Conservation (phyloP, 306 rosid genomes). For the Ammopiptanthus mongolicus region DNA sequence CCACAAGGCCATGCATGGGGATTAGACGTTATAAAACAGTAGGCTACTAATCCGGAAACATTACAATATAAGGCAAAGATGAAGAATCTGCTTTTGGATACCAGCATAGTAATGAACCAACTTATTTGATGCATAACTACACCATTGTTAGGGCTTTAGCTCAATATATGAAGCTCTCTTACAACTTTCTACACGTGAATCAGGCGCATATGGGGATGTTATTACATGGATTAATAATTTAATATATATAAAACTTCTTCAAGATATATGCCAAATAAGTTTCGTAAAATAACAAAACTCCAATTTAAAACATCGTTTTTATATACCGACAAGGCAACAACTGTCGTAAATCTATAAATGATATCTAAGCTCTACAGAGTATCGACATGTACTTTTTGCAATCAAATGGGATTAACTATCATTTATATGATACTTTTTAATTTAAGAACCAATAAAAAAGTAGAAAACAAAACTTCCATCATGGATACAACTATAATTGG, state of each 20-base stretch:
- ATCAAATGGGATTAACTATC: background rate
- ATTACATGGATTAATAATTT: background rate
- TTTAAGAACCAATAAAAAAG: background rate
- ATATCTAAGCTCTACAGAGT: background rate
- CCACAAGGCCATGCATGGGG: background rate
- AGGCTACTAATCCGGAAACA: slow-evolving; percentile 6
- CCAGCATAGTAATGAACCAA: background rate
- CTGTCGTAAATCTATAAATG: background rate
- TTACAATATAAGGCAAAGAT: background rate
- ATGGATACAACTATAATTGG: background rate
- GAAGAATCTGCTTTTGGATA: background rate
- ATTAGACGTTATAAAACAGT: background rate
- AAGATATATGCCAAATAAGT: background rate
- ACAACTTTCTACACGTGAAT: background rate
- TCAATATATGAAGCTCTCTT: background rate
- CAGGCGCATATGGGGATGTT: background rate
- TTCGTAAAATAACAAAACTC: background rate
- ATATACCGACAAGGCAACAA: background rate
- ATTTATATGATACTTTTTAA: background rate
- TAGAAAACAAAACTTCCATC: background rate
- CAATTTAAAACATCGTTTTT: background rate
- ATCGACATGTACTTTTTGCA: background rate
- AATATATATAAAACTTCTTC: background rate
- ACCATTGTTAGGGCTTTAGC: background rate
- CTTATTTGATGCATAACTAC: background rate